These are phyloP conservation scores for Boletus subluridellus DNA, from an alignment of 1,284 basidiomycete species.

Conservation along the genomic window DNA sequence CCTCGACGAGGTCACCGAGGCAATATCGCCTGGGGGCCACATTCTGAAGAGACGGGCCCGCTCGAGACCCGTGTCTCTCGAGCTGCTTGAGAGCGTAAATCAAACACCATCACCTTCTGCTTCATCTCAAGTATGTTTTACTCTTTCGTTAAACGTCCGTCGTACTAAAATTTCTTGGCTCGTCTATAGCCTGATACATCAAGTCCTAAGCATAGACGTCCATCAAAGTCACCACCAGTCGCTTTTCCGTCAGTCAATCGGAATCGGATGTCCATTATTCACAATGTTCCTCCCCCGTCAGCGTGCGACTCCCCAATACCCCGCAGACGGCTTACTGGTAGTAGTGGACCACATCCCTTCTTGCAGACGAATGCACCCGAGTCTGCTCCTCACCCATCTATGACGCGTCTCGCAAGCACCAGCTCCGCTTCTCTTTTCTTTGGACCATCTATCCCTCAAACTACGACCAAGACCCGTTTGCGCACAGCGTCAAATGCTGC, in stretches of 20 bases:
- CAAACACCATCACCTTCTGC: constrained; percentile 38
- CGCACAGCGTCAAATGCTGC: constrained; percentile 25
- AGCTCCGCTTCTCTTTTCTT: constrained; percentile 70
- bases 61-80: constrained; percentile 62
- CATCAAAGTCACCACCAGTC: constrained; percentile 24
- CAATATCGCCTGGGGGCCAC: constrained; percentile 69
- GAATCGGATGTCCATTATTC: constrained; percentile 18
- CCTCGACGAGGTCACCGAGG: constrained; percentile 57
- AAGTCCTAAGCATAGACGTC: constrained; percentile 15
- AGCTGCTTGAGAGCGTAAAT: constrained; percentile 52
- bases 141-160: not conserved
- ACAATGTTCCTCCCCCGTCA: constrained; percentile 31
- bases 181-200: constrained; percentile 19
- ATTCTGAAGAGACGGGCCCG: constrained; percentile 67
- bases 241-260: constrained; percentile 35
- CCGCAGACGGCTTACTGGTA: constrained; percentile 44
- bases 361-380: constrained; percentile 17
- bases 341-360: constrained; percentile 26
- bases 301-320: constrained; percentile 45
- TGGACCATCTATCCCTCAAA: constrained; percentile 55
- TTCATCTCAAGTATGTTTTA: constrained; percentile 41
- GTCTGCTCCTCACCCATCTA: constrained; percentile 29
- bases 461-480: constrained; percentile 18
- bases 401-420: constrained; percentile 43
- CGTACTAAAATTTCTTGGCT: not conserved